These are phyloP conservation scores for Phytophthora hibernalis DNA, from an alignment of 352 stramenopile species.

Conservation along the genomic window DNA sequence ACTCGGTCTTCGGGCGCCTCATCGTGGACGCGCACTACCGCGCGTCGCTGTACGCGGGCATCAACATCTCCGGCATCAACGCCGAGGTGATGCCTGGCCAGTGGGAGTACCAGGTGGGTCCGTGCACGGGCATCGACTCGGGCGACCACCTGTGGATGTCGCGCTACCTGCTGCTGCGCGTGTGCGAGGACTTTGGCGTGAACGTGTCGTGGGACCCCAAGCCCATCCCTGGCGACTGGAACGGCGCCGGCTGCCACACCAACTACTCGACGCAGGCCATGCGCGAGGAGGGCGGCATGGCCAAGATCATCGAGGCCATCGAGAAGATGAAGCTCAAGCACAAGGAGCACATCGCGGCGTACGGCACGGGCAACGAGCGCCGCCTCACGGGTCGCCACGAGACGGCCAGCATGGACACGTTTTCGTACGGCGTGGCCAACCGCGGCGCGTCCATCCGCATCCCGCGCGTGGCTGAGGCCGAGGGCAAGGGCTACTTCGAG, in stretches of 20 bases:
- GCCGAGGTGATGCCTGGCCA: constrained; percentile 98
- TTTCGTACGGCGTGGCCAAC: constrained; percentile 98
- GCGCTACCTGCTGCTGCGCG: constrained; percentile 97
- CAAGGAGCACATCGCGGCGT: constrained; percentile 96
- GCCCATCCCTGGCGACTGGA: constrained; percentile 98
- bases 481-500: constrained; percentile 95
- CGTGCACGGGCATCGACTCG: constrained; percentile 95
- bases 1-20: constrained; percentile 96
- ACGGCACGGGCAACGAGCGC: constrained; percentile 97
- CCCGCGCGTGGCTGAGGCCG: constrained; percentile 89
- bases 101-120: constrained; percentile 98
- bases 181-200: constrained; percentile 98
- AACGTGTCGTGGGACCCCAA: constrained; percentile 98
- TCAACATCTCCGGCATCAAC: constrained; percentile 97
- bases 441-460: constrained; percentile 95
- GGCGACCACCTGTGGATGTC: constrained; percentile 98
- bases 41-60: constrained; percentile 94
- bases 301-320: constrained; percentile 96
- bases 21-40: constrained; percentile 96
- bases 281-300: constrained; percentile 94
- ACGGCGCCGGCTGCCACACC: constrained; percentile 96
- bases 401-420: constrained; percentile 96
- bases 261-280: constrained; percentile 98
- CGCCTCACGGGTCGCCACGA: constrained; percentile 96
- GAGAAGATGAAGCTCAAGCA: constrained; percentile 98